Conservation (phyloP, 2,329 filamentous ascomycete genomes). For the Xylariomycetidae sp. region DNA sequence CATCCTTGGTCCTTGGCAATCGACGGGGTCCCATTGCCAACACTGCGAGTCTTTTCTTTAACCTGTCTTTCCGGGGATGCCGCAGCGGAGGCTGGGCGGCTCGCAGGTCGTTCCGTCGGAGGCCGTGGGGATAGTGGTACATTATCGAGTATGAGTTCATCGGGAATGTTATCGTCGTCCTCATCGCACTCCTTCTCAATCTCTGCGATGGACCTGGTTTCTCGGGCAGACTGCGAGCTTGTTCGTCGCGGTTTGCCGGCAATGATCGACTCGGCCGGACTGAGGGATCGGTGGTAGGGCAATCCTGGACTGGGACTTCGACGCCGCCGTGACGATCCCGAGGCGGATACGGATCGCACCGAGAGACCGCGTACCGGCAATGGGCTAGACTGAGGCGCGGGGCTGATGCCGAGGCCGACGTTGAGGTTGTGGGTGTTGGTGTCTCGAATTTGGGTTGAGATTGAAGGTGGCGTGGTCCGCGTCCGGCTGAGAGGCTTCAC, state of each 20-base stretch:
- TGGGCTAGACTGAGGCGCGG: constrained; percentile 24
- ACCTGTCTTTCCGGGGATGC: constrained; percentile 46
- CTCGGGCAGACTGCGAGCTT: constrained; percentile 64
- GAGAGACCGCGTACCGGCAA: constrained; percentile 29
- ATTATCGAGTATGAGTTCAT: constrained; percentile 74
- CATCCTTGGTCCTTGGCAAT: constrained; percentile 54
- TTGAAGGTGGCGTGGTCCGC: constrained; percentile 38
- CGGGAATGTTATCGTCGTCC: constrained; percentile 71
- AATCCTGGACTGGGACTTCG: constrained; percentile 47
- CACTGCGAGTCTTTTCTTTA: constrained; percentile 46
- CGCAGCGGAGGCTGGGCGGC: constrained; percentile 45
- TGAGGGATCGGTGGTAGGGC: constrained; percentile 31
- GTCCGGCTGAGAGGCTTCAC: constrained; percentile 24
- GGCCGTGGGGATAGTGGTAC: constrained; percentile 74
- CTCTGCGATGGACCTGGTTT: constrained; percentile 62
- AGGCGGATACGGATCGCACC: constrained; percentile 33
- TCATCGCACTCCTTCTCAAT: constrained; percentile 73
- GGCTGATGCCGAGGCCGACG: constrained; percentile 21
- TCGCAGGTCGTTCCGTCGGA: constrained; percentile 47
- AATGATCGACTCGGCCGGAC: constrained; percentile 36
- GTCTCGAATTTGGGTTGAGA: constrained; percentile 40
- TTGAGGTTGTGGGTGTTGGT: constrained; percentile 37
- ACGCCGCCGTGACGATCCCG: constrained; percentile 33
- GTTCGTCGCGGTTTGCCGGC: constrained; percentile 44
- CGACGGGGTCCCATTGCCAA: constrained; percentile 60